Base-by-base conservation (phyloP, 2,329 filamentous ascomycete genomes). In the Diaporthe caulivora region DNA sequence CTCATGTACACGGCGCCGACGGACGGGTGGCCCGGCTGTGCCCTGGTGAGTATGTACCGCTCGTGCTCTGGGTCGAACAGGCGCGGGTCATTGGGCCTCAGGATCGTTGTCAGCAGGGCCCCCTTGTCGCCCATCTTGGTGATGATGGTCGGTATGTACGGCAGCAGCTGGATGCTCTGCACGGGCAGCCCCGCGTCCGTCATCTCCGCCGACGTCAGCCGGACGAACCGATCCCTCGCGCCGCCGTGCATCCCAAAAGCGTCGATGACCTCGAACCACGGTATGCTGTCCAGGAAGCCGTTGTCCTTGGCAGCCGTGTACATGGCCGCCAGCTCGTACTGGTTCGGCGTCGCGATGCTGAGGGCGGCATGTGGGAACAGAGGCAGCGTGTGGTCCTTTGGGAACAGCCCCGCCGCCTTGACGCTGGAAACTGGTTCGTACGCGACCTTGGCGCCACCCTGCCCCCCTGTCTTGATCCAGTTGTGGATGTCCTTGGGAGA, bases 401-500 rank as follows among this genome's bases (percentile, higher is more conserved):
- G 83, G 83, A 97, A 97, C 8, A 95, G 86, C 11, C 91, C 88
- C 60, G 88, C 86, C 5, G 94, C 90, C 85, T 98, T 99, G 74
- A 90, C 91, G 1, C 89, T 91, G 1, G 94, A 97, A 9, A 98
- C 97, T 1, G 97, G 96, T 82, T 98, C 97, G 79, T 96, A 97
- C 17, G 93, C 93, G 8, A 95, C 88, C 26, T 86, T 88, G 21
- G 89, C 88, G 6, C 85, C 81, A 73, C 89, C 84, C 2, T 86
- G 80, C 73, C 89, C 90, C 55, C 88, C 92, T 51, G 90, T 85
- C n/a, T 83, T 79, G 53, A 95, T 84, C 91, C 95, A 96, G 67
- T 88, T 86, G 51, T 88, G 86, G 2, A 98, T 89, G 26, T 92
- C 90, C 2, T 83, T 80, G 5, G 91, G 84, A 34, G 89, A 87